Evolutionary conservation across 148 eudicot species (phyloP), one percentile per base, ranked within the genome.

Genomic region (Silene uniflora): DNA sequence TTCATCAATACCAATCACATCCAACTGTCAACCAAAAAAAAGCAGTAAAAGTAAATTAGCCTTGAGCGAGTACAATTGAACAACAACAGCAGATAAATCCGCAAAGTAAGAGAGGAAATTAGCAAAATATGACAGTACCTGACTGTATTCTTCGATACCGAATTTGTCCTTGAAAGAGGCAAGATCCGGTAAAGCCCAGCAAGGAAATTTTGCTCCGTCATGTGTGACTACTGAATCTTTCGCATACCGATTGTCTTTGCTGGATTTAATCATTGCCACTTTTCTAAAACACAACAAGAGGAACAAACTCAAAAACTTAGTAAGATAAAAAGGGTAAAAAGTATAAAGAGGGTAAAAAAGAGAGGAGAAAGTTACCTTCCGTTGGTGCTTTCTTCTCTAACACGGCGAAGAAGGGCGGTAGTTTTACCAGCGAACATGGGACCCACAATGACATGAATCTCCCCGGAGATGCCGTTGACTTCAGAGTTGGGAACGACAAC

Each of bases 1-100:
- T 76, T 93, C 98, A 58, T 93, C 98, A 23, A 91, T 91, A 2
- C 95, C 98, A 84, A 93, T 90, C 68, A 91, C 91, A 62, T 93
- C 95, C 84, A 93, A 25, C 98, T 93, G 88, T 56, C 54, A 78
- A 25, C 62, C 24, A 59, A 77, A 29, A 70, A 13, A 6, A 13
- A 29, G 19, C 3, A 4, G 27, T 59, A 4, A 73, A 8, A 49
- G 1, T 5, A 1, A 0, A 11, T 49, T 10, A 6, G 39, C 39
- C 0, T 35, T 35, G 1, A 27, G 1, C 1, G 29, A 27, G 29
- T 35, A 35, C 39, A 35, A 35, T 35, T 35, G 0, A 35, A 35
- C 39, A 35, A 35, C 39, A 35, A 5, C 5, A 35, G 5, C 29
- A 27, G 29, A 27, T 27, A 27, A 27, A 27, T 27, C 29, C 29